Conservation (phyloP, 768 basidiomycete genomes). For the Tephrocybe sp. region DNA sequence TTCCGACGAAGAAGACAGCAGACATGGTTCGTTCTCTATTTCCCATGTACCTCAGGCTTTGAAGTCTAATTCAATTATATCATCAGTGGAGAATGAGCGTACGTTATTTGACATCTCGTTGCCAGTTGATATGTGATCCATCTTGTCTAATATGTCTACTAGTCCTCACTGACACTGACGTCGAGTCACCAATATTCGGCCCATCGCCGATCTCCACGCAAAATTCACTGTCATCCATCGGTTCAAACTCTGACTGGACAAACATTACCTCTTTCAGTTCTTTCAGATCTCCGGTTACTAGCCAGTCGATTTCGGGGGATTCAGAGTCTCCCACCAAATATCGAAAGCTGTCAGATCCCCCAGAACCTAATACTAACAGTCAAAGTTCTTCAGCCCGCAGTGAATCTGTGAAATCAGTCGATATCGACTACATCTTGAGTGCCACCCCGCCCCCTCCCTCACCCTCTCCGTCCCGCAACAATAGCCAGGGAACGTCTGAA, state of each 20-base stretch:
- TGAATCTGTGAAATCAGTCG: too few relatives aligned
- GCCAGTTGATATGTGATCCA: not conserved
- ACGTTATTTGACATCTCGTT: not conserved
- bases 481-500: too few relatives aligned
- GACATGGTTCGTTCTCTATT: not conserved
- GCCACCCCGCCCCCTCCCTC: too few relatives aligned
- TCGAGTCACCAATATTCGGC: not conserved
- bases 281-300: constrained; percentile 1
- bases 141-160: not conserved
- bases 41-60: too few relatives aligned
- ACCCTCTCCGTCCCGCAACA: too few relatives aligned
- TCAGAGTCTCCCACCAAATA: constrained; percentile 15
- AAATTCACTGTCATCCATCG: constrained; percentile 9
- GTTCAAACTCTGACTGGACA: constrained; percentile 10
- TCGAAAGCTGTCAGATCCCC: constrained; percentile 3
- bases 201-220: not conserved
- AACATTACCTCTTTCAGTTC: not conserved
- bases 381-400: too few relatives aligned
- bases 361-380: too few relatives aligned
- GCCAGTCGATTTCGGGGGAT: not conserved
- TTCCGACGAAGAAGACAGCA: not conserved
- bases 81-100: not conserved
- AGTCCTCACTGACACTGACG: constrained; percentile 20
- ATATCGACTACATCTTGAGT: too few relatives aligned
- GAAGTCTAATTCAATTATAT: not conserved